Conservation (phyloP, 306 rosid species). For the Malus sieversii region DNA sequence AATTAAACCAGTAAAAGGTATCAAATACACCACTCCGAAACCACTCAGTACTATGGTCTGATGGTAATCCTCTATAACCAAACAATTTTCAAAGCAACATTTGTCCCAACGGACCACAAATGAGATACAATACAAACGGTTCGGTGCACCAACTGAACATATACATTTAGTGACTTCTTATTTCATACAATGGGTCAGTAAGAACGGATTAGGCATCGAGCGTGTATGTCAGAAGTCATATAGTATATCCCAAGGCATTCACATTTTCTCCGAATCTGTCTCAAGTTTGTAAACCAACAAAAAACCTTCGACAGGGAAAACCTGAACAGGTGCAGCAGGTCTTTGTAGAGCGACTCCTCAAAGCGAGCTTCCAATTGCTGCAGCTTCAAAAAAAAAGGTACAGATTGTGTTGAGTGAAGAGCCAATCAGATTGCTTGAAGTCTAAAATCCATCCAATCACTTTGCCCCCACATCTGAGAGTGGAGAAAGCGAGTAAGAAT, state of each 20-base stretch:
- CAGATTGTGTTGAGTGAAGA: conserved; percentile 51
- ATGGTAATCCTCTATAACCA: not conserved
- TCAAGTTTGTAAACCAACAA: conserved; percentile 39
- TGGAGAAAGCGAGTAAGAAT: conserved; percentile 28
- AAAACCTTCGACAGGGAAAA: conserved; percentile 31
- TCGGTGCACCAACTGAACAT: not conserved
- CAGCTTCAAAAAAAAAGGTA: conserved; percentile 44
- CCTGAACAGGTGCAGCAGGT: conserved; percentile 15
- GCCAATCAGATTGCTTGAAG: conserved; percentile 22
- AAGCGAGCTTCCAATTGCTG: conserved; percentile 44
- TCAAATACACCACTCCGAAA: not conserved
- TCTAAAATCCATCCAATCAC: conserved; percentile 57
- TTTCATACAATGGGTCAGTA: conserved; percentile 45
- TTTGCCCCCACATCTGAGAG: conserved; percentile 70
- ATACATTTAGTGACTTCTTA: conserved; percentile 27
- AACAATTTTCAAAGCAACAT: not conserved
- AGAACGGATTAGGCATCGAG: conserved; percentile 27
- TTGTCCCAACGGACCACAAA: not conserved
- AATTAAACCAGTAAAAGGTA: not conserved
- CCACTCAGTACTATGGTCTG: too few species aligned
- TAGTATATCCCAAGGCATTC: conserved; percentile 38
- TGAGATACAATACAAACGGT: conserved; percentile 12
- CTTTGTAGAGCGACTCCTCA: conserved; percentile 35
- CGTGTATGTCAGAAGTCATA: conserved; percentile 26
- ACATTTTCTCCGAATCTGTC: conserved; percentile 30